Percentiles rank a stretch among this genome's conserved stretches.
Conservation (phyloP, 1,139 yeast genomes). For the Zygoascus sp. region DNA sequence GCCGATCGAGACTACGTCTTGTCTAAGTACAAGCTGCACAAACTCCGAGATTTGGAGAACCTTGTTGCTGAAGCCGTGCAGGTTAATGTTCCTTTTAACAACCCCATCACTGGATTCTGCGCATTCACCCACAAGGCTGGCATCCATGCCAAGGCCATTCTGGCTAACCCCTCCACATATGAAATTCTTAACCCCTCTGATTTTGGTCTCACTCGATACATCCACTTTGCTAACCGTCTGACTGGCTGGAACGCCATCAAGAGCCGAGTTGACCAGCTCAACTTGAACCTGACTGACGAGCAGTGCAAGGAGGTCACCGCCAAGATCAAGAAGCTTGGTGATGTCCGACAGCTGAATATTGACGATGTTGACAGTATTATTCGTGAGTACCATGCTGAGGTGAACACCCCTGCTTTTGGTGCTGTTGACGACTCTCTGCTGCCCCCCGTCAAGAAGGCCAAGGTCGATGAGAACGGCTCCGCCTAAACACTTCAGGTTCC, state of each 20-base stretch:
- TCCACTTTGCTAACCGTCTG: constrained; percentile 94
- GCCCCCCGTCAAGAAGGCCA: constrained; percentile 30
- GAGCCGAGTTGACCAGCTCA: constrained; percentile 95
- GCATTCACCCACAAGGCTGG: constrained; percentile 99
- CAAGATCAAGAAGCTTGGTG: constrained; percentile 92
- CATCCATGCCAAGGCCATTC: constrained; percentile 96
- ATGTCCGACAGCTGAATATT: constrained; percentile 87
- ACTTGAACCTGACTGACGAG: constrained; percentile 81
- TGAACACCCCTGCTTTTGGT: constrained; percentile 40
- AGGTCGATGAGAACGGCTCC: constrained; percentile 20
- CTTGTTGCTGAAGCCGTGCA: constrained; percentile 96
- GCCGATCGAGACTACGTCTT: constrained; percentile 96
- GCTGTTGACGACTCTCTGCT: constrained; percentile 22
- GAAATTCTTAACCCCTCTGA: constrained; percentile 94
- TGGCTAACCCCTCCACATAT: constrained; percentile 97
- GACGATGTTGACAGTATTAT: constrained; percentile 97
- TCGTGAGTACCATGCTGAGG: constrained; percentile 82
- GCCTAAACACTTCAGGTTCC: not conserved
- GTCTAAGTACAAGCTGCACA: constrained; percentile 92
- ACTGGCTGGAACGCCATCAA: constrained; percentile 99
- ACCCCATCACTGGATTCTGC: constrained; percentile 98
- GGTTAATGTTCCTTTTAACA: constrained; percentile 95
- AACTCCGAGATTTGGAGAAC: constrained; percentile 91
- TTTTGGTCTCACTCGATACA: constrained; percentile 91
- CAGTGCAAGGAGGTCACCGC: constrained; percentile 93